Base-by-base conservation (phyloP, 2,329 filamentous ascomycete genomes). In the Fusarium avenaceum region DNA sequence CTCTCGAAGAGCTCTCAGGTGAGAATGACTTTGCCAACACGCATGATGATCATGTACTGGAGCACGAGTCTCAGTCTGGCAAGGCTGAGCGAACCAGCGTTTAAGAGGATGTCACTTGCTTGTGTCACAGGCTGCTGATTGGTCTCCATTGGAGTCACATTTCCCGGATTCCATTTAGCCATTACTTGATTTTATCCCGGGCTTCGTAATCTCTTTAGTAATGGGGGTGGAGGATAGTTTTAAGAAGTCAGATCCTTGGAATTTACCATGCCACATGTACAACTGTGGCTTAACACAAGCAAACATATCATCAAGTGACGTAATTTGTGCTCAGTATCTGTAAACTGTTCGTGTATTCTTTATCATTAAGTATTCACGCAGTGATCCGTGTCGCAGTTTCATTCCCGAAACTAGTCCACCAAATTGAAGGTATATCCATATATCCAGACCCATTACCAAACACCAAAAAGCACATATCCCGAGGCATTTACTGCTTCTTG, bases 1-100 rank as follows among this genome's bases (percentile, higher is more conserved):
- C 90, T 2, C 85, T 94, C 32, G 92, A 92, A 76, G 84, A 89
- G 76, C 82, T 92, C 13, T 74, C 72, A 10, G 77, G 77, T 26
- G 78, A 80, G 67, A 76, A 78, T 26, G 76, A 78, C 64, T 78
- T 76, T 39, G 72, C 75, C 20, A 63, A 47, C 33, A 17, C 26
- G 33, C 33, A 38, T 14, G 50, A 62, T 14, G 53, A 64, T 10
- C 47, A 33, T 26, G 33, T 43, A 13, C 15, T 57, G 17, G 66
- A 72, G 14, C 40, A 44, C 17, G 70, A 72, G 42, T 57, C 57
- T 35, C 54, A 54, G 14, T 51, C 24, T 26, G 54, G 44, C 7
- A 71, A 72, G 62, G 22, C 33, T 38, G 67, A 67, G 39, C 56
- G 61, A 53, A 62, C 63, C 35, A 69, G 61, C 51, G 63, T 57